These are phyloP conservation scores for Ceratonia siliqua DNA, from an alignment of 306 rosid genomes.

Conservation along the genomic window DNA sequence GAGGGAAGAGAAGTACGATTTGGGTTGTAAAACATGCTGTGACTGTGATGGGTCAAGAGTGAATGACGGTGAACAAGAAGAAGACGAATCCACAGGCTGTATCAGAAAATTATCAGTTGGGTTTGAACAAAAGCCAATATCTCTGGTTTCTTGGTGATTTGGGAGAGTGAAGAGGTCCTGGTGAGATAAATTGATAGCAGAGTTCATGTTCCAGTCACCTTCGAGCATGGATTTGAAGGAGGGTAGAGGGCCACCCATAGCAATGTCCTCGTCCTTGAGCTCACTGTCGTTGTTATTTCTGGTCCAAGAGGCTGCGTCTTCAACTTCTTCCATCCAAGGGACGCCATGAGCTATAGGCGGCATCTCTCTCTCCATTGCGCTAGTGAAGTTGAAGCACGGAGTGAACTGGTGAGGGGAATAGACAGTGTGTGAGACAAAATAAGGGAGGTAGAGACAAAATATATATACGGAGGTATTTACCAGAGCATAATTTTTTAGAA, in stretches of 20 bases:
- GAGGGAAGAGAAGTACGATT: slow-evolving; percentile 49
- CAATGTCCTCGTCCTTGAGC: slow-evolving; percentile 36
- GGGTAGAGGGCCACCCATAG: slow-evolving; percentile 36
- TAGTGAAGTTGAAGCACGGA: neutral
- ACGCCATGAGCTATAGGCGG: slow-evolving; percentile 41
- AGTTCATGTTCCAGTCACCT: slow-evolving; percentile 58
- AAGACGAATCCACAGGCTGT: slow-evolving; percentile 58
- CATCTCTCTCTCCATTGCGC: slow-evolving; percentile 33
- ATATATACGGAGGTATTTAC: neutral
- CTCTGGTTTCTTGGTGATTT: slow-evolving; percentile 39
- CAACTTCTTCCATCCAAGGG: slow-evolving; percentile 52
- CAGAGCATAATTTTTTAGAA: neutral
- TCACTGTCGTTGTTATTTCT: slow-evolving; percentile 28
- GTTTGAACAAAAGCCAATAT: slow-evolving; percentile 34
- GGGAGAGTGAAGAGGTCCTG: slow-evolving; percentile 38
- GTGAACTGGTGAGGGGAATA: neutral
- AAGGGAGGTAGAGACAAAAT: neutral
- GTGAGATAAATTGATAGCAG: slow-evolving; percentile 36
- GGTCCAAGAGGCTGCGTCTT: slow-evolving; percentile 49
- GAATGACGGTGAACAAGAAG: slow-evolving; percentile 55
- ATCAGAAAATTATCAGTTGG: slow-evolving; percentile 34
- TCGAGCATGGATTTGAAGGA: slow-evolving; percentile 71
- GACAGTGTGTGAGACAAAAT: neutral
- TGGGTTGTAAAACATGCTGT: slow-evolving; percentile 45
- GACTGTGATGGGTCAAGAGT: slow-evolving; percentile 55